Conservation (phyloP, 1,139 yeast species). For the Yamadazyma atlantica region DNA sequence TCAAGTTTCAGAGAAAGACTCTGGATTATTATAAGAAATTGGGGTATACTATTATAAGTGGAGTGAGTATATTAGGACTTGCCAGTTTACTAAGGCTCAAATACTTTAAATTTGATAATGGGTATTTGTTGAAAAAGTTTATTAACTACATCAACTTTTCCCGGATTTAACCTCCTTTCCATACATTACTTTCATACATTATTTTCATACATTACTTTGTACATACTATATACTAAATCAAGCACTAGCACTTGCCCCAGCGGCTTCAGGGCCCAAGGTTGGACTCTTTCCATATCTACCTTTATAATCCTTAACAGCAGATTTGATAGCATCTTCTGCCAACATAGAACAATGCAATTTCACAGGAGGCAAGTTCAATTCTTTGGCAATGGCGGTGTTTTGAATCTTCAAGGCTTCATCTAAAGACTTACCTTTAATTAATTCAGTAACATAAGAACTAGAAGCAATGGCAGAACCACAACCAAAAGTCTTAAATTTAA, state of each 20-base stretch:
- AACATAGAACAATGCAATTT: conserved; percentile 96
- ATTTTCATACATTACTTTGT: not conserved
- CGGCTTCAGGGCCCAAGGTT: conserved; percentile 51
- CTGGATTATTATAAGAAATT: conserved; percentile 30
- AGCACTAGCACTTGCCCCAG: conserved; percentile 8
- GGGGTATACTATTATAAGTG: conserved; percentile 33
- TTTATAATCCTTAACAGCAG: conserved; percentile 91
- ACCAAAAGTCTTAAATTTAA: conserved; percentile 96
- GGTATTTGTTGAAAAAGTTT: conserved; percentile 13
- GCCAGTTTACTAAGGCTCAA: conserved; percentile 25
- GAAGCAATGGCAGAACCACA: conserved; percentile 98
- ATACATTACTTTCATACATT: not conserved
- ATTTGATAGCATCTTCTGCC: conserved; percentile 97
- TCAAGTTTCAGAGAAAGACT: conserved; percentile 29
- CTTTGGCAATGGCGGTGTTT: conserved; percentile 89
- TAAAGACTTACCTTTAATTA: conserved; percentile 89
- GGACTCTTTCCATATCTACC: conserved; percentile 57
- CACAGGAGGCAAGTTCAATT: conserved; percentile 91
- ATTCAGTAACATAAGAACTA: conserved; percentile 88
- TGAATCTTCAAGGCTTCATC: conserved; percentile 91
- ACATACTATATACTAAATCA: not conserved
- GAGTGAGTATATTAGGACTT: conserved; percentile 24
- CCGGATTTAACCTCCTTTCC: conserved; percentile 9
- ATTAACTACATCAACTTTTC: conserved; percentile 11
- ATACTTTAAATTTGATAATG: conserved; percentile 12